Percentiles rank a stretch among this genome's conserved stretches.
Conservation (phyloP, 1,284 basidiomycete species). For the Tylopilus sp. region DNA sequence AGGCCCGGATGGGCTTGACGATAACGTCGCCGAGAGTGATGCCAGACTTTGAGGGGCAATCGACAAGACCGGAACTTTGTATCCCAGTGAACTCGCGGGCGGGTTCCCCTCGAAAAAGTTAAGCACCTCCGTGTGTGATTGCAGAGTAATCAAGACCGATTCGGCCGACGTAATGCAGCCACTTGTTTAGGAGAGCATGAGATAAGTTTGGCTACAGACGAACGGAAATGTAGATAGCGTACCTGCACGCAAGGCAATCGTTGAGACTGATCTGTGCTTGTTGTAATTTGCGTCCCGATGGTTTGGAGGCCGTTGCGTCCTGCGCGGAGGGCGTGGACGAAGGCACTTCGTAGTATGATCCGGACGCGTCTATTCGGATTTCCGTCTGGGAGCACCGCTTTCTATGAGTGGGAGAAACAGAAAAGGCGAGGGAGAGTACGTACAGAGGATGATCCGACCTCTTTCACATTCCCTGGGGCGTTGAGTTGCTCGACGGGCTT, state of each 20-base stretch:
- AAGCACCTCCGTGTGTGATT: slow-evolving; percentile 91
- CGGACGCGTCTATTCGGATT: slow-evolving; percentile 80
- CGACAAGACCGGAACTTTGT: slow-evolving; percentile 73
- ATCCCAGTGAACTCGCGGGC: slow-evolving; percentile 34
- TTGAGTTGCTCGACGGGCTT: slow-evolving; percentile 84
- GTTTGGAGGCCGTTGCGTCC: slow-evolving; percentile 22
- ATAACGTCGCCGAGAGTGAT: slow-evolving; percentile 76
- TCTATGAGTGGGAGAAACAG: slow-evolving; percentile 3
- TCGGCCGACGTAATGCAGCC: slow-evolving; percentile 99
- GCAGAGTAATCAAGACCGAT: slow-evolving; percentile 94
- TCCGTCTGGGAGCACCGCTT: slow-evolving; percentile 57
- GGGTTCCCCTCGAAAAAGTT: slow-evolving; percentile 65
- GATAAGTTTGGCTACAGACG: slow-evolving; percentile 3
- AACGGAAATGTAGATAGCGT: slow-evolving; percentile 23
- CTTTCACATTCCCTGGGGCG: slow-evolving; percentile 38
- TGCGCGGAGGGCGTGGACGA: slow-evolving; percentile 29
- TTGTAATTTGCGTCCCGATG: slow-evolving; percentile 59
- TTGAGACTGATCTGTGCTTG: slow-evolving; percentile 95
- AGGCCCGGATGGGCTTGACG: slow-evolving; percentile 43
- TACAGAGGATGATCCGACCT: slow-evolving; percentile 60
- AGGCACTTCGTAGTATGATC: slow-evolving; percentile 74
- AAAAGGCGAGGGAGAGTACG: slow-evolving; percentile 18
- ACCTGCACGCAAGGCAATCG: slow-evolving; percentile 92
- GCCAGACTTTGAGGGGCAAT: slow-evolving; percentile 93
- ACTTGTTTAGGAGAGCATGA: slow-evolving; percentile 40